Conservation (phyloP, 129 eudicot genomes). For the Apium graveolens region DNA sequence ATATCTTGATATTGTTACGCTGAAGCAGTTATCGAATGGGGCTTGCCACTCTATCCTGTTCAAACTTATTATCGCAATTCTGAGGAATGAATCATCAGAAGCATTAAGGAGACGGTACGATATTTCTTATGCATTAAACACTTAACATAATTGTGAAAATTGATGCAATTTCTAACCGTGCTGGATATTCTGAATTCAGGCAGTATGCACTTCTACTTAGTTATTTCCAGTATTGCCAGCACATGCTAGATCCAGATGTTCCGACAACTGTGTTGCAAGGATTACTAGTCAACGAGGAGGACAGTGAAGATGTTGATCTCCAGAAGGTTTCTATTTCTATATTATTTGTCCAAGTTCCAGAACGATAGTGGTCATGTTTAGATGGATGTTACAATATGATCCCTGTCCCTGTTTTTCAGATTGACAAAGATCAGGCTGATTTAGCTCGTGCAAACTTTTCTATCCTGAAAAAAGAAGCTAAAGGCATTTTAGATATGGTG, state of each 20-base stretch:
- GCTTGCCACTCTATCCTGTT: conserved; percentile 72
- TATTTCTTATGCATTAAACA: neutral
- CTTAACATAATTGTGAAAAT: neutral
- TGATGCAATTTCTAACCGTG: conserved; percentile 5
- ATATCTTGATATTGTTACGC: conserved; percentile 70
- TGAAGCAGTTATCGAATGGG: conserved; percentile 75
- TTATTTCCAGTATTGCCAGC: conserved; percentile 93
- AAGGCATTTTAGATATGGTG: conserved; percentile 76
- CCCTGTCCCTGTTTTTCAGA: conserved; percentile 29
- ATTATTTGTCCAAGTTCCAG: neutral
- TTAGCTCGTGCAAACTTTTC: conserved; percentile 71
- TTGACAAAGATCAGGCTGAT: conserved; percentile 86
- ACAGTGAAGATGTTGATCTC: conserved; percentile 66
- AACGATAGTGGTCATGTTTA: neutral
- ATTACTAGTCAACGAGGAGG: conserved; percentile 58
- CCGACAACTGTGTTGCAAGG: conserved; percentile 72
- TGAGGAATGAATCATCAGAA: conserved; percentile 87
- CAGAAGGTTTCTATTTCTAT: conserved; percentile 50
- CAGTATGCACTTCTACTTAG: conserved; percentile 91
- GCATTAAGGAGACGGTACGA: conserved; percentile 82
- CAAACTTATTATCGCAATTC: conserved; percentile 73
- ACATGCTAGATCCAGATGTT: conserved; percentile 87
- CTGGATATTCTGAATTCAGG: conserved; percentile 32
- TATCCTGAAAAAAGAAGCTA: conserved; percentile 75
- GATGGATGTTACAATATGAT: neutral